Evolutionary conservation across 495 filamentous ascomycete species (phyloP).

Genomic region (Aspergillus kassunensis): DNA sequence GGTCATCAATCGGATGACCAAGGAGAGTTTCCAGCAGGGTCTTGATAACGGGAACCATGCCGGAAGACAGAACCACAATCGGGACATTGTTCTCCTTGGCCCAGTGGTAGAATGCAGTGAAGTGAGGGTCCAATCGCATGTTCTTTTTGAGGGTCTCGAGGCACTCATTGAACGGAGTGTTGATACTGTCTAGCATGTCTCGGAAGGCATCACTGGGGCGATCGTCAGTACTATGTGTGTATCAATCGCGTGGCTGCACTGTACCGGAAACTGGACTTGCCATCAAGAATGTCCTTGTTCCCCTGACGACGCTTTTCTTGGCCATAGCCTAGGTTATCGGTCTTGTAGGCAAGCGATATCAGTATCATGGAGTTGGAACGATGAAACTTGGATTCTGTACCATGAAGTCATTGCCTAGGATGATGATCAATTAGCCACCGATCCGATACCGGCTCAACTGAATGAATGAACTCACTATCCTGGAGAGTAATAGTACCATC

Average conservation of each 20-base stretch:
- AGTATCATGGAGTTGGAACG: not conserved
- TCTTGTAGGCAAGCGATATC: slow-evolving; percentile 39
- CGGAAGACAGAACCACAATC: slow-evolving; percentile 83
- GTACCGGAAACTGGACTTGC: slow-evolving; percentile 66
- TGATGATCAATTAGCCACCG: slow-evolving; percentile 18
- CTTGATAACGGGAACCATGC: slow-evolving; percentile 89
- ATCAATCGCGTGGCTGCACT: not conserved
- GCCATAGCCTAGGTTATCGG: slow-evolving; percentile 88
- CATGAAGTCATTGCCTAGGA: slow-evolving; percentile 80
- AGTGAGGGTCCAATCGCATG: slow-evolving; percentile 82
- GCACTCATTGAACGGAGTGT: slow-evolving; percentile 73
- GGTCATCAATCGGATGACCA: slow-evolving; percentile 59
- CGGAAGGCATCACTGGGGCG: slow-evolving; percentile 66
- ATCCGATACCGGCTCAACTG: not conserved
- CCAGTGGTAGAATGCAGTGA: slow-evolving; percentile 84
- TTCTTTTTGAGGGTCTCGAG: slow-evolving; percentile 69
- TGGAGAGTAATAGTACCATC: slow-evolving; percentile 90
- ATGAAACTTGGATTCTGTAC: slow-evolving; percentile 28
- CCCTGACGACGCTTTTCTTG: slow-evolving; percentile 55
- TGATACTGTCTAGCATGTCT: slow-evolving; percentile 81
- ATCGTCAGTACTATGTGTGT: not conserved
- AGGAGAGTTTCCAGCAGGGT: slow-evolving; percentile 75
- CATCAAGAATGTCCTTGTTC: slow-evolving; percentile 68
- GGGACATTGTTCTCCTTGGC: slow-evolving; percentile 75
- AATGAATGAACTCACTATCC: slow-evolving; percentile 56